A percentile compares a stretch with the other conserved stretches of the same genome.
These are phyloP conservation scores for Heritiera littoralis DNA, from an alignment of 345 rosid genomes.

Conservation along the genomic window DNA sequence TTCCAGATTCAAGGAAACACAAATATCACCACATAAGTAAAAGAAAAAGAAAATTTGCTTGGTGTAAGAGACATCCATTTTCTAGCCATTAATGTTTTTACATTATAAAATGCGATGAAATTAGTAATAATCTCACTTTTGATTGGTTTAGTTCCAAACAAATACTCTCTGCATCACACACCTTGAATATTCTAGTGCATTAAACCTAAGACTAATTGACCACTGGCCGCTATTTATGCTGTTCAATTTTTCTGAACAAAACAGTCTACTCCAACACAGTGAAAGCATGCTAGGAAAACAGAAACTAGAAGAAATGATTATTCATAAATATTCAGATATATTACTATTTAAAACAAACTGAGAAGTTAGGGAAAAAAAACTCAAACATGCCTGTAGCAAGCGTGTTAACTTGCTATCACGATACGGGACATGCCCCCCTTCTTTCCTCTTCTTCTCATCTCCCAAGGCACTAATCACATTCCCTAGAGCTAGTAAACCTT, in stretches of 20 bases:
- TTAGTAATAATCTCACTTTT: neutral
- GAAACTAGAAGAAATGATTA: neutral
- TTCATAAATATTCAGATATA: neutral
- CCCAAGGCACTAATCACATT: conserved; percentile 96
- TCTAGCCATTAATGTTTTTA: neutral
- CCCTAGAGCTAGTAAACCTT: conserved; percentile 92
- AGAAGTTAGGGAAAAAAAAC: neutral
- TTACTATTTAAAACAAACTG: neutral
- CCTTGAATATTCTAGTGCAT: neutral
- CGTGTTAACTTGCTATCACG: conserved; percentile 99
- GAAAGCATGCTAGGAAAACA: neutral
- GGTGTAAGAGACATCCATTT: neutral
- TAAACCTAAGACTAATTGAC: neutral
- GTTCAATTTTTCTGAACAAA: neutral
- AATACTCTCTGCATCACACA: neutral
- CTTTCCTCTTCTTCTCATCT: conserved; percentile 90
- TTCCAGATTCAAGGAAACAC: neutral
- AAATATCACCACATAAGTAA: neutral
- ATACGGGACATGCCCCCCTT: conserved; percentile 95
- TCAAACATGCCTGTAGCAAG: conserved; percentile 66
- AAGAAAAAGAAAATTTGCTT: neutral
- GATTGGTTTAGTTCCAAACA: neutral
- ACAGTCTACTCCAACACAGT: conserved; percentile 8
- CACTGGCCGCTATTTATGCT: neutral
- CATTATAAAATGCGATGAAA: neutral